Evolutionary conservation across 495 filamentous ascomycete species (phyloP), one percentile per base, ranked within the genome.

Genomic region (Neurospora discreta): DNA sequence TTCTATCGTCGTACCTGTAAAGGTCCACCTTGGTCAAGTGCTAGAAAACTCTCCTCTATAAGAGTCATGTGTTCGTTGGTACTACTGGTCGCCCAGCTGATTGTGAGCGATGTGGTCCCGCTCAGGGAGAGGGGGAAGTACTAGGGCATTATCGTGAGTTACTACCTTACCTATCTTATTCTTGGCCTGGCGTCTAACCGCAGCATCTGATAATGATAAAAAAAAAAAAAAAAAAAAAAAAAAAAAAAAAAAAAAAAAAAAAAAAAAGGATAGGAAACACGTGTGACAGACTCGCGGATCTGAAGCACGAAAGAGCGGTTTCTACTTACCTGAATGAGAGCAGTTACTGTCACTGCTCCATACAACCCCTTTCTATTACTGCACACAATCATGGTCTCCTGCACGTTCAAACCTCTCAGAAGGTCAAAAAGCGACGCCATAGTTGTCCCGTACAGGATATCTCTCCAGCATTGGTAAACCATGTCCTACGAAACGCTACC

Each of bases 31-130:
- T 39, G 38, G 38, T 39, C 38, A 39, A 39, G 38, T 39, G 38
- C 38, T 39, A 39, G 38, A 39, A 39, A n/a, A n/a, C n/a, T n/a
- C n/a, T n/a, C n/a, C n/a, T n/a, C n/a, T n/a, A n/a, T n/a, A n/a
- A n/a, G n/a, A n/a, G n/a, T n/a, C n/a, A n/a, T n/a, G n/a, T n/a
- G n/a, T n/a, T n/a, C n/a, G n/a, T n/a, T n/a, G n/a, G n/a, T n/a
- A n/a, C n/a, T n/a, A n/a, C n/a, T n/a, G n/a, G 78, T 95, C 70
- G 88, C 89, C 39, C 92, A 96, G 75, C 93, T 95, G 60, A 75
- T 81, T 60, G 89, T 75, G 68, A 87, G 88, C 16, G 93, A 97
- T 84, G 74, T 94, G 69, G 92, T 93, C 77, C 89, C 89, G 71
- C 84, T 92, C 76, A 80, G 81, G 43, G 78, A 82, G 87, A 88